A percentile compares a stretch with the other conserved stretches of the same genome.
Evolutionary conservation across 345 rosid species (phyloP).

Genomic region (Toxicodendron radicans): DNA sequence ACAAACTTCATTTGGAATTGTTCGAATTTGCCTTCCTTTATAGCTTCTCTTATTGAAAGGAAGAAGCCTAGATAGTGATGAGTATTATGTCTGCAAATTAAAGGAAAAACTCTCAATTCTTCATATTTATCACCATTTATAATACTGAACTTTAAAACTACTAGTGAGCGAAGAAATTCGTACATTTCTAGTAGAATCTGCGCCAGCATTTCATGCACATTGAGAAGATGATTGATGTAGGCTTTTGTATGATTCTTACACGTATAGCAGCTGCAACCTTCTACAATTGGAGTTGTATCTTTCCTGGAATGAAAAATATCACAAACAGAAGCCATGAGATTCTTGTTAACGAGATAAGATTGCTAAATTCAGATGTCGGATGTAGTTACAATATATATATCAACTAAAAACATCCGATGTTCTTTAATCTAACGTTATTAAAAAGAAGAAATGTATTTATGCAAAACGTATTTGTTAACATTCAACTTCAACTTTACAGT

Average conservation of each 20-base stretch:
- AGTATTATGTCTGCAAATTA: constrained; percentile 66
- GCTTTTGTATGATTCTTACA: constrained; percentile 77
- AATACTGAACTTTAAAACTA: not conserved
- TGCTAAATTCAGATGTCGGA: not conserved
- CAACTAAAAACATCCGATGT: not conserved
- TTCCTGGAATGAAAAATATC: constrained; percentile 42
- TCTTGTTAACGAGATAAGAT: not conserved
- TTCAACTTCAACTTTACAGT: not conserved
- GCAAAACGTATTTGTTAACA: not conserved
- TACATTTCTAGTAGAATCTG: constrained; percentile 76
- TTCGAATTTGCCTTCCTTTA: constrained; percentile 53
- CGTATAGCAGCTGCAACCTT: constrained; percentile 62
- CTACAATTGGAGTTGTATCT: constrained; percentile 50
- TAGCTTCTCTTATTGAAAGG: constrained; percentile 51
- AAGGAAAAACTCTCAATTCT: not conserved
- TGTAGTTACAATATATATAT: not conserved
- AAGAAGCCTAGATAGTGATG: constrained; percentile 71
- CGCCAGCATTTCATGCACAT: constrained; percentile 76
- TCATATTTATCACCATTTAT: not conserved
- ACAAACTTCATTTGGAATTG: constrained; percentile 43
- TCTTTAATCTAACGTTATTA: not conserved
- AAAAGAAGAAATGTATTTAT: not conserved
- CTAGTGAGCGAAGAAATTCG: not conserved
- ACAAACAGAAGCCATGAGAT: not conserved
- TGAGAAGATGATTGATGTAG: constrained; percentile 73